Evolutionary conservation across 768 basidiomycete genomes (phyloP).

Genomic region (Porphyrellus cyaneotinctus): DNA sequence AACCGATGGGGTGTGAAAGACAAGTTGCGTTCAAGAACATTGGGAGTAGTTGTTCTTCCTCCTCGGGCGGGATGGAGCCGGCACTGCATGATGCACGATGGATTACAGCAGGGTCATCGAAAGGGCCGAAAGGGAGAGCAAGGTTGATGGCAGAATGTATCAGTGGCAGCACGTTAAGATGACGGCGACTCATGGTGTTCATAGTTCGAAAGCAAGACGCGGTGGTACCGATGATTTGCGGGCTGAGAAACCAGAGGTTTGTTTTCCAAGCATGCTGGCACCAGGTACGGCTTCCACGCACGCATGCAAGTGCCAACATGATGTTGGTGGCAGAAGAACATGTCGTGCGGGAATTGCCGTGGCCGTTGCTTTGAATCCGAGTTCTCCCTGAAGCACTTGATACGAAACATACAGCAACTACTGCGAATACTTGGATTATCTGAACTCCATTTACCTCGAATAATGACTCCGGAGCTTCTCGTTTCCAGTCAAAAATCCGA

Average conservation of each 20-base stretch:
- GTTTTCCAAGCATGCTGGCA: not conserved
- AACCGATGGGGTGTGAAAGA: conserved; percentile 17
- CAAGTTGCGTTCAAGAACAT: conserved; percentile 15
- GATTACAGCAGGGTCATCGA: conserved; percentile 9
- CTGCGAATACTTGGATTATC: too few relatives aligned
- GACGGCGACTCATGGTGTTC: not conserved
- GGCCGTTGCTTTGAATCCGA: too few relatives aligned
- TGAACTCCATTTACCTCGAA: not conserved
- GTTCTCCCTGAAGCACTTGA: too few relatives aligned
- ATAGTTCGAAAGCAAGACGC: not conserved
- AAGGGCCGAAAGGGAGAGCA: conserved; percentile 23
- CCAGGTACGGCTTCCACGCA: not conserved
- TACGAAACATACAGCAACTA: too few relatives aligned
- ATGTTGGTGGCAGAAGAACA: not conserved
- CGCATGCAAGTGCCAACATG: not conserved
- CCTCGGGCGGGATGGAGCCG: not conserved
- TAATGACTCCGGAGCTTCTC: not conserved
- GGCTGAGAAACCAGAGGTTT: too few relatives aligned
- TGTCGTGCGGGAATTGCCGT: not conserved
- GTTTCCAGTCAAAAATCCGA: not conserved
- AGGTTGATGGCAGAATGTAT: conserved; percentile 27
- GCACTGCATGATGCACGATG: conserved; percentile 22
- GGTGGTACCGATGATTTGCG: too few relatives aligned
- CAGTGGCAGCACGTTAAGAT: conserved; percentile 17
- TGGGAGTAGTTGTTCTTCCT: conserved; percentile 22